Evolutionary conservation across 1,139 yeast genomes (phyloP), one percentile per base, ranked within the genome.

Genomic region (Yamadazyma trypodendri): DNA sequence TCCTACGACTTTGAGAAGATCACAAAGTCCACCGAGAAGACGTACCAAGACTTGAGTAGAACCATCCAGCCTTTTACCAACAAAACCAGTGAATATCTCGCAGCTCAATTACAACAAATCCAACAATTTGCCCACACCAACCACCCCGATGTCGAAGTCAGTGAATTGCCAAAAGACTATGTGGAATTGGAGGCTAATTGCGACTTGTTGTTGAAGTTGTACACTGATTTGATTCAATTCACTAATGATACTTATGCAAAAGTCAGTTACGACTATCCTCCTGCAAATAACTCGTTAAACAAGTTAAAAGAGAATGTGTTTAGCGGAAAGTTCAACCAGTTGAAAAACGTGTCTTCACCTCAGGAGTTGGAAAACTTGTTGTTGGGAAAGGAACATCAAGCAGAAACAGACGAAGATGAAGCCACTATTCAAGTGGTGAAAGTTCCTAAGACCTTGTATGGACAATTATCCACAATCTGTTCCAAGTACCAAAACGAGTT

Each of bases 161-260:
- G 85, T 45, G 87, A 84, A 55, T 69, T 84, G 40, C 95, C 95
- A 28, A 75, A 75, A 34, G 89, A 84, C 47, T 85, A 85, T 59
- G 69, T 77, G 44, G 72, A 75, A 42, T 67, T 85, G 50, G 94
- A 84, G 57, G 66, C 72, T 43, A 77, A 76, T 51, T 81, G 84
- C 44, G 92, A 81, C 58, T 68, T 76, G 39, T 65, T 82, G 48
- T 76, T 78, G 54, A 68, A 68, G 39, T 73, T 79, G 45, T 79
- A 80, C 61, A 76, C 78, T 44, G 80, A 79, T 55, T 65, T 81
- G 46, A 66, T 81, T 39, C 68, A 71, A 21, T 77, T 78, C 49
- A 77, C 84, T 31, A 59, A 60, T 44, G 79, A 73, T 40, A 83
- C 84, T 41, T 83, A 74, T 52, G 84, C 72, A 49, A 72, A 80